phyloP scores from a whole-genome alignment of 2,329 filamentous ascomycete species.

The Diaporthe vexans region DNA sequence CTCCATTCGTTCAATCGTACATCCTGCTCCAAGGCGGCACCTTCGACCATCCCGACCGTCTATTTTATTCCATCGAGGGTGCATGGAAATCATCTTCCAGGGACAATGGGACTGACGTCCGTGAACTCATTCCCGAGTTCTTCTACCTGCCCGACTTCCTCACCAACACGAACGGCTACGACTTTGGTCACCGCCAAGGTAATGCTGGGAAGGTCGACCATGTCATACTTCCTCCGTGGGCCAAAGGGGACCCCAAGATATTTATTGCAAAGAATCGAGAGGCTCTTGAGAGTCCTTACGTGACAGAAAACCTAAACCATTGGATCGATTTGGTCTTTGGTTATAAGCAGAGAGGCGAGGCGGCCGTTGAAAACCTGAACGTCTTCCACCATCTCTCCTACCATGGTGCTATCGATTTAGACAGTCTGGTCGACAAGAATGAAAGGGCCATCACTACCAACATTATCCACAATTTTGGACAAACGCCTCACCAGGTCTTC shows the following conservation, averaged over 20 bases:
- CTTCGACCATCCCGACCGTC: constrained; percentile 94
- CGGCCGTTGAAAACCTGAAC: constrained; percentile 90
- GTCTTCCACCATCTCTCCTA: constrained; percentile 98
- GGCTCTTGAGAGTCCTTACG: constrained; percentile 92
- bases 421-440: constrained; percentile 89
- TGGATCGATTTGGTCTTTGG: constrained; percentile 99
- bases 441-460: constrained; percentile 91
- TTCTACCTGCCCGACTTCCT: constrained; percentile 97
- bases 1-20: constrained; percentile 97
- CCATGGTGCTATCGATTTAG: constrained; percentile 91
- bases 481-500: constrained; percentile 97
- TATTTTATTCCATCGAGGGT: constrained; percentile 93
- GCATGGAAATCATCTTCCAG: constrained; percentile 92
- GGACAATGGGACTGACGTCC: constrained; percentile 92
- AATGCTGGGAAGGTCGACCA: constrained; percentile 84
- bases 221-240: constrained; percentile 94
- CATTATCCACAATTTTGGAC: constrained; percentile 98
- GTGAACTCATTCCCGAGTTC: constrained; percentile 96
- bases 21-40: constrained; percentile 93
- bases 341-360: constrained; percentile 92
- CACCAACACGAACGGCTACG: constrained; percentile 93
- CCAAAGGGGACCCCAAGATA: constrained; percentile 93
- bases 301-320: constrained; percentile 88
- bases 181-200: constrained; percentile 90
- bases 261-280: constrained; percentile 98